These are phyloP conservation scores for Kazachstania africana DNA, from an alignment of 805 yeast species.

Conservation along the genomic window DNA sequence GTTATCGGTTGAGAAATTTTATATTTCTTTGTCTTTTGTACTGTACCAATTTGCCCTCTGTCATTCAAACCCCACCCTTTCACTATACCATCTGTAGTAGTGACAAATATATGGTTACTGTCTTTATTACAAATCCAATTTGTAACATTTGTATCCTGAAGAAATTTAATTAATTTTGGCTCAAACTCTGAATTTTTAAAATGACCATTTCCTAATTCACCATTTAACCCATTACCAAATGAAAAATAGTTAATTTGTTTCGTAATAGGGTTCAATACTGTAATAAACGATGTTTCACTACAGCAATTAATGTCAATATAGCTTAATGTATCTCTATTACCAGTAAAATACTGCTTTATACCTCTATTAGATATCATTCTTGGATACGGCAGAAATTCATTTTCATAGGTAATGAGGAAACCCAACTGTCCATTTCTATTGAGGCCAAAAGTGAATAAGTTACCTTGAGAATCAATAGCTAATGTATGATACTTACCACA, in stretches of 20 bases:
- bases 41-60: slow-evolving; percentile 72
- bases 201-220: slow-evolving; percentile 74
- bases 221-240: slow-evolving; percentile 77
- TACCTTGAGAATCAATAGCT: slow-evolving; percentile 55
- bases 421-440: slow-evolving; percentile 83
- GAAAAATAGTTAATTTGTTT: slow-evolving; percentile 36
- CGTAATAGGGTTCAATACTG: slow-evolving; percentile 16
- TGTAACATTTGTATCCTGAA: slow-evolving; percentile 35
- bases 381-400: slow-evolving; percentile 65
- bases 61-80: slow-evolving; percentile 78
- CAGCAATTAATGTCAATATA: slow-evolving; percentile 55
- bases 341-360: slow-evolving; percentile 28
- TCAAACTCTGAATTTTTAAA: slow-evolving; percentile 61
- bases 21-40: too few species aligned
- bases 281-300: slow-evolving; percentile 50
- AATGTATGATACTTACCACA: slow-evolving; percentile 66
- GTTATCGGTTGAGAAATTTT: too few species aligned
- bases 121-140: slow-evolving; percentile 44
- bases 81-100: slow-evolving; percentile 40
- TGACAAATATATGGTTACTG: slow-evolving; percentile 45
- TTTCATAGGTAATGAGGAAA: slow-evolving; percentile 48
- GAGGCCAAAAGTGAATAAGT: slow-evolving; percentile 76
- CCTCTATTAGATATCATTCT: slow-evolving; percentile 31
- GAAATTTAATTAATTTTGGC: slow-evolving; percentile 44
- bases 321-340: slow-evolving; percentile 26